Base-by-base conservation (phyloP, 768 basidiomycete species). In the Tylopilus felleus region DNA sequence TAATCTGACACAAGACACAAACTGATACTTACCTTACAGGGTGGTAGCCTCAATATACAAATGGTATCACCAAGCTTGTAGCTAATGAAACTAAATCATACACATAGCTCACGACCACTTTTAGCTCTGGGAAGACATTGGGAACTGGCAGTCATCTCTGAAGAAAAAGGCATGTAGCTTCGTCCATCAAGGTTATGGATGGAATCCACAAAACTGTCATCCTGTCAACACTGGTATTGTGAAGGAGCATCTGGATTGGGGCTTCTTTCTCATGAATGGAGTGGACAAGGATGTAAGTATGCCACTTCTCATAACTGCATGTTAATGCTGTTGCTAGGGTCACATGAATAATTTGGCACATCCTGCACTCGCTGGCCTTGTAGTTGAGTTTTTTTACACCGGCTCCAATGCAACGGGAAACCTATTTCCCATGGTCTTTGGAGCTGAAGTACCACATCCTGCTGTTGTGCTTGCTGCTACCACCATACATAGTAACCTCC, bases 321-420 rank as follows among this genome's bases (percentile, higher is more conserved):
- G 9, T 10, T 31, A 31, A 31, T 9, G 9, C 29, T 10, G 2
- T 31, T 31, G 9, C 12, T 31, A 56, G 54, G 58, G 55, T 5
- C 49, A 47, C 23, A 45, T 21, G 1, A 59, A 59, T 38, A 59
- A 56, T 23, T 41, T 59, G 2, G 40, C 49, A 2, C 52, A 56
- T 10, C 55, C 33, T 2, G 51, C 23, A 5, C 52, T 56, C 17
- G 9, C 28, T 3, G 44, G 55, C 4, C 45, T 59, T 44, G 14
- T 59, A 5, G 12, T 59, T 14, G 47, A 59, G 16, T 57, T 45
- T 28, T 57, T 57, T 12, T 56, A 60, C 14, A 53, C 43, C 1
- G 41, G 55, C 25, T 16, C 45, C 12, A 31, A 7, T 16, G 53
- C 33, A 5, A 29, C 29, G 17, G 43, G 43, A 17, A 44, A 29